Evolutionary conservation across 768 basidiomycete genomes (phyloP).

Genomic region (Tulasnella sp.): DNA sequence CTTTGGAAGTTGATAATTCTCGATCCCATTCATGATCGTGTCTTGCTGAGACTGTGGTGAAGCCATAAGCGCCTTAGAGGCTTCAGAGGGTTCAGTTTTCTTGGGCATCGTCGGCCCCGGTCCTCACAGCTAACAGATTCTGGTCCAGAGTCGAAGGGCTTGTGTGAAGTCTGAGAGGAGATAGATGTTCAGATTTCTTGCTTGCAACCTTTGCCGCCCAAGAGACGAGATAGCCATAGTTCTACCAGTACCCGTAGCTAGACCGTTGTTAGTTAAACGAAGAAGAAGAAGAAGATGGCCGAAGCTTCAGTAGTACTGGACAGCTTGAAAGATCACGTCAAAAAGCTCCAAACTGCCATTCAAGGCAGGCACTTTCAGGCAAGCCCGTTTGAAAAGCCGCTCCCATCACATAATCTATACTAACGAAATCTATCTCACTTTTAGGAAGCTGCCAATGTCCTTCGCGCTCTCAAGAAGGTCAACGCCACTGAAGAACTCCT

Average conservation of each 20-base stretch:
- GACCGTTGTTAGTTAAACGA: background rate
- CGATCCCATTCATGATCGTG: slow-evolving; percentile 56
- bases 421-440: slow-evolving; percentile 3
- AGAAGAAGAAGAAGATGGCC: background rate
- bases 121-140: too few relatives aligned
- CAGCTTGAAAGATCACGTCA: slow-evolving; percentile 5
- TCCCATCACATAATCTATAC: background rate
- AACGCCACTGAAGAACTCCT: slow-evolving; percentile 21
- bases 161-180: background rate
- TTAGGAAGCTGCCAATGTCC: slow-evolving; percentile 15
- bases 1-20: slow-evolving; percentile 82
- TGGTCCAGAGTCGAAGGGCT: background rate
- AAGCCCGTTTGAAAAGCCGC: background rate
- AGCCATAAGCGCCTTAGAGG: background rate
- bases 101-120: background rate
- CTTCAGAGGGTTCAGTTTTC: slow-evolving; percentile 2
- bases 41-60: slow-evolving; percentile 67
- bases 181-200: background rate
- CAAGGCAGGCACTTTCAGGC: slow-evolving; percentile 8
- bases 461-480: slow-evolving; percentile 17
- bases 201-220: too few relatives aligned
- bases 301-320: background rate
- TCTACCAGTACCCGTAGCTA: background rate
- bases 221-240: background rate
- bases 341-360: slow-evolving; percentile 11